Evolutionary conservation across 352 stramenopile species (phyloP).

Genomic region (Pythium aphanidermatum): DNA sequence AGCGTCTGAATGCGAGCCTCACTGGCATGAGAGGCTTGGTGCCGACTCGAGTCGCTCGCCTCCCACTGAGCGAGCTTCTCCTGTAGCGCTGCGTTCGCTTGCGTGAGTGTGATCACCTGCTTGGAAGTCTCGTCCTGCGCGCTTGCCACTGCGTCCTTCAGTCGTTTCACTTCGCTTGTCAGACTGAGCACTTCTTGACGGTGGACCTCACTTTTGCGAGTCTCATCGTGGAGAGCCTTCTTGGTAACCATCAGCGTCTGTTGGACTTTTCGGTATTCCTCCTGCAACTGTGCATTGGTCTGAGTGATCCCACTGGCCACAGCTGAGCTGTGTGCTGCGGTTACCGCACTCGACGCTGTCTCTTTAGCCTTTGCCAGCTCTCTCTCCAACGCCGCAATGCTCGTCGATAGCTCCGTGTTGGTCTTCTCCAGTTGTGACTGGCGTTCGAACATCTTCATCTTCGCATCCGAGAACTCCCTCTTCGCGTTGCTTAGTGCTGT

Average conservation of each 20-base stretch:
- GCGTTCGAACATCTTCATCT: slow-evolving; percentile 61
- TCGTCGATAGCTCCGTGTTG: slow-evolving; percentile 64
- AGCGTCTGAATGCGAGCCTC: slow-evolving; percentile 70
- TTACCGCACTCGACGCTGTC: not conserved
- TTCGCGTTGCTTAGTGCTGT: slow-evolving; percentile 51
- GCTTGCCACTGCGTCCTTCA: slow-evolving; percentile 35
- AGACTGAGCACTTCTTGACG: slow-evolving; percentile 59
- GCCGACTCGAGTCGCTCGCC: slow-evolving; percentile 11
- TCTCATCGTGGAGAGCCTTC: slow-evolving; percentile 71
- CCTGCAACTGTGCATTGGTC: slow-evolving; percentile 15
- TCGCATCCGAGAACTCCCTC: slow-evolving; percentile 53
- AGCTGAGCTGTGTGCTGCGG: not conserved
- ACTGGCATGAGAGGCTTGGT: slow-evolving; percentile 21
- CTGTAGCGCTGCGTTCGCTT: slow-evolving; percentile 43
- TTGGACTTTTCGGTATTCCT: slow-evolving; percentile 57
- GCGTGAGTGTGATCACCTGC: slow-evolving; percentile 29
- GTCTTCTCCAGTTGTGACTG: slow-evolving; percentile 72
- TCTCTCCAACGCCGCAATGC: slow-evolving; percentile 54
- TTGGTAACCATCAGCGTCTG: slow-evolving; percentile 64
- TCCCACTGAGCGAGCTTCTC: slow-evolving; percentile 34
- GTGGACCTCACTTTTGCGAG: slow-evolving; percentile 53
- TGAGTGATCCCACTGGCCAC: not conserved
- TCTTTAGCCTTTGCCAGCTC: slow-evolving; percentile 48
- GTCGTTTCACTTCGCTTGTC: slow-evolving; percentile 39
- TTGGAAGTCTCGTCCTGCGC: slow-evolving; percentile 29